Evolutionary conservation across 129 eudicot species (phyloP), one percentile per base, ranked within the genome.

Genomic region (Flaveria trinervia): DNA sequence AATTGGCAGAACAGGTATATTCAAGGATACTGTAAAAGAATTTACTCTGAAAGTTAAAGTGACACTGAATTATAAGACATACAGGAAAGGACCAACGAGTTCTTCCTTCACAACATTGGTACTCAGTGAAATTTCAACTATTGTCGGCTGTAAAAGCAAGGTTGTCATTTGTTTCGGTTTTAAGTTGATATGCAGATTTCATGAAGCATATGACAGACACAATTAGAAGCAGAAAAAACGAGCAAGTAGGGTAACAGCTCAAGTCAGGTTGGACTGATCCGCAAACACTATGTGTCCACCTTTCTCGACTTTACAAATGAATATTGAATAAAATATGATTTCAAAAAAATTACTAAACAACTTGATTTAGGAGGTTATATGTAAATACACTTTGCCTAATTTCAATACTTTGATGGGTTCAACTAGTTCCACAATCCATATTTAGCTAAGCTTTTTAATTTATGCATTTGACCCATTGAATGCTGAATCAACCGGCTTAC

Each of bases 21-120:
- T 30, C 36, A 3, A 0, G 36, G 36, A 30, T 30, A 30, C 36
- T 30, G 36, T n/a, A 48, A 12, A 62, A 46, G 8, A 46, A 54
- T 65, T 41, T 43, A 41, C 46, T 44, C 7, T 4, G 36, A 18
- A 70, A 68, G 74, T 65, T 56, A 7, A 30, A 30, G 36, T 30
- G 23, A 90, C 98, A 96, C 90, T 81, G 74, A 93, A 93, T 57
- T 94, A 91, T 88, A 94, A 81, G 8, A 87, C 93, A 78, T 94
- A 91, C 14, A 94, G 89, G 28, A 94, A 92, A 1, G 98, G 98
- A 81, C 83, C 98, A 86, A 94, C 91, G 71, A 94, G 79, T 70
- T 94, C 97, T 80, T 94, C 97, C 81, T 89, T 94, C 45, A 89
- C 97, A 68, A 91, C 84, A 72, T 83, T 88, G 6, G 96, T 92